Conservation (phyloP, 2,329 filamentous ascomycete genomes). For the Calonectria naviculata region DNA sequence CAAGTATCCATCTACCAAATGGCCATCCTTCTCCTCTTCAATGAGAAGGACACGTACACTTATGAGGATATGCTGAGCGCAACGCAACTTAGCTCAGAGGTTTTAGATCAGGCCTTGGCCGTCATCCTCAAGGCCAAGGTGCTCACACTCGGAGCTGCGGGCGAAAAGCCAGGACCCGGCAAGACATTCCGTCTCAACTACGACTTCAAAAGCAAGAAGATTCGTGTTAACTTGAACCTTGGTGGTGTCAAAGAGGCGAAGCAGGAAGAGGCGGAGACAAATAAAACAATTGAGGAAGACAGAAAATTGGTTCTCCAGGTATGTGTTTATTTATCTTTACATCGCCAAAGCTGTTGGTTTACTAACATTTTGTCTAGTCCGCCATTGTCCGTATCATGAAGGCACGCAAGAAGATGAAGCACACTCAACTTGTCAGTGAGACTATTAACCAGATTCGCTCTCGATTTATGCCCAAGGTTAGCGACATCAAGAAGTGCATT, state of each 20-base stretch:
- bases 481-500: slow-evolving; percentile 99
- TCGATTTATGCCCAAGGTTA: slow-evolving; percentile 91
- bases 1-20: slow-evolving; percentile 98
- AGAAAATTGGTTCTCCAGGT: slow-evolving; percentile 97
- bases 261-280: slow-evolving; percentile 95
- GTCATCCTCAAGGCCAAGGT: slow-evolving; percentile 96
- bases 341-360: background rate
- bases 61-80: slow-evolving; percentile 90
- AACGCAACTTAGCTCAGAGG: slow-evolving; percentile 83
- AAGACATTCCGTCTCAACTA: slow-evolving; percentile 89
- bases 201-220: slow-evolving; percentile 98
- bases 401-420: slow-evolving; percentile 98
- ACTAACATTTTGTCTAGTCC: slow-evolving; percentile 70
- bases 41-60: slow-evolving; percentile 84
- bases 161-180: slow-evolving; percentile 79
- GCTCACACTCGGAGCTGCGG: slow-evolving; percentile 75
- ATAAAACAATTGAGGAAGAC: slow-evolving; percentile 99
- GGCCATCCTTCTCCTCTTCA: slow-evolving; percentile 94
- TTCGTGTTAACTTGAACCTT: slow-evolving; percentile 96
- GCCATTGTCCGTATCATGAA: slow-evolving; percentile 99
- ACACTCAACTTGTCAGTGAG: slow-evolving; percentile 92
- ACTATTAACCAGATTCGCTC: slow-evolving; percentile 95
- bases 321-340: slow-evolving; percentile 49
- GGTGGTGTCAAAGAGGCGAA: slow-evolving; percentile 96
- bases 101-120: slow-evolving; percentile 85